These are phyloP conservation scores for Ganoderma lingzhi DNA, from an alignment of 1,284 basidiomycete genomes.

Conservation along the genomic window DNA sequence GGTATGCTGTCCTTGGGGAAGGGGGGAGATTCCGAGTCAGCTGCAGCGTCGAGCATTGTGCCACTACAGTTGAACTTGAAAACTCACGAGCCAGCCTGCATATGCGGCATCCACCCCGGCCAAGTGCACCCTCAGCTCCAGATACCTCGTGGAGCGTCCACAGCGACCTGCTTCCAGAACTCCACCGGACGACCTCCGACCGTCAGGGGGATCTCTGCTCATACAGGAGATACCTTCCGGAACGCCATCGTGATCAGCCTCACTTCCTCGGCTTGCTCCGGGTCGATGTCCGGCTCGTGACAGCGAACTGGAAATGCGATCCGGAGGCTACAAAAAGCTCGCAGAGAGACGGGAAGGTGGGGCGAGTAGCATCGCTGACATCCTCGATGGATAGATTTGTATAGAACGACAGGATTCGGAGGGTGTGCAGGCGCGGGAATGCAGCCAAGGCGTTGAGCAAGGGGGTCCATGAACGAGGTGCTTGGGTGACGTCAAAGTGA, in stretches of 20 bases:
- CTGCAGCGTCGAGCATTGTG: no score
- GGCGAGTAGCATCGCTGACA: background rate
- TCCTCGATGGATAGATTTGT: background rate
- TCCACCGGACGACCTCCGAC: background rate
- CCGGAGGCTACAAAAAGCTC: background rate
- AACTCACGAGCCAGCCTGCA: background rate
- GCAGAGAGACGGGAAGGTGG: background rate
- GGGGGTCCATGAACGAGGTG: background rate
- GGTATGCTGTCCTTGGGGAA: background rate
- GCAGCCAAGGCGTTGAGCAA: background rate
- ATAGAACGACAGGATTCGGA: background rate
- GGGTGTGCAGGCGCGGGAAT: background rate
- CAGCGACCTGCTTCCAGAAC: background rate
- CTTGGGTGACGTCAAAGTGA: no score
- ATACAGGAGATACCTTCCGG: background rate
- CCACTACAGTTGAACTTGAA: no score
- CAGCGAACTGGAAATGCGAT: background rate
- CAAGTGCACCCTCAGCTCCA: background rate
- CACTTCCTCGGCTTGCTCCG: background rate
- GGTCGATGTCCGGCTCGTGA: background rate
- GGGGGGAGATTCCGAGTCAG: background rate
- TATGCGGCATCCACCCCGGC: background rate
- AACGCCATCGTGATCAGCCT: background rate
- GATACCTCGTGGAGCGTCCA: background rate
- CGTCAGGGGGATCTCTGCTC: background rate